A percentile compares a stretch with the other conserved stretches of the same genome.
Conservation (phyloP, 83 land plant genomes). For the Picea mariana region DNA sequence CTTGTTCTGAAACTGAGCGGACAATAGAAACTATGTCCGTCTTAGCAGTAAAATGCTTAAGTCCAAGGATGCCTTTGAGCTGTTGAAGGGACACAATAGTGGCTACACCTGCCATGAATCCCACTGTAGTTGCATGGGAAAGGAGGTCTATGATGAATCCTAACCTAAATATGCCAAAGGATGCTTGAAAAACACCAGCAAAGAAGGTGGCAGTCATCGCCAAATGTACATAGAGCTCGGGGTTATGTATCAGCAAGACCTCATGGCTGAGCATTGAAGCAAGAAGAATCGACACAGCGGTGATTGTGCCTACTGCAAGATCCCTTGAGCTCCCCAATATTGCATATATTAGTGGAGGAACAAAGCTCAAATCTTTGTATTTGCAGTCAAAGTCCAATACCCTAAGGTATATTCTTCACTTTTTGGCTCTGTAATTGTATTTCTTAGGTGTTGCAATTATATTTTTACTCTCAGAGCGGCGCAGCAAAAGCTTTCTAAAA, state of each 20-base stretch:
- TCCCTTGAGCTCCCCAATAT: conserved; percentile 84
- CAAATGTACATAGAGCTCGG: conserved; percentile 44
- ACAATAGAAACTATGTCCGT: conserved; percentile 67
- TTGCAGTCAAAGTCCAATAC: no score
- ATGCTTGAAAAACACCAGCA: conserved; percentile 77
- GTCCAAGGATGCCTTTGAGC: conserved; percentile 21
- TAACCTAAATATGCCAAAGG: conserved; percentile 72
- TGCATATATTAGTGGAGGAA: conserved; percentile 26
- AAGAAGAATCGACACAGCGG: conserved; percentile 71
- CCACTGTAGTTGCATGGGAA: conserved; percentile 73
- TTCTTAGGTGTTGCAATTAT: no score
- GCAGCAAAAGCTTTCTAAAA: no score
- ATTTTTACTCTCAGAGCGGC: no score
- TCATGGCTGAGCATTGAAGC: conserved; percentile 10
- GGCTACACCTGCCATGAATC: conserved; percentile 89
- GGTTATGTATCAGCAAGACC: conserved; percentile 41
- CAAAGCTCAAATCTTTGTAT: conserved; percentile 55
- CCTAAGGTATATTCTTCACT: no score
- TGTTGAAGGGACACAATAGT: conserved; percentile 12
- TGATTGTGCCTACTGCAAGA: conserved; percentile 81
- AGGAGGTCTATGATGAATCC: conserved; percentile 87
- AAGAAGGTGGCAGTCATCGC: conserved; percentile 82
- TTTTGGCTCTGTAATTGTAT: no score
- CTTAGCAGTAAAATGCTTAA: conserved; percentile 58
- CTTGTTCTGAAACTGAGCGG: neutral